Percentiles rank a stretch among this genome's conserved stretches.
Evolutionary conservation across 257 asterid species (phyloP).

Genomic region (Phtheirospermum japonicum): DNA sequence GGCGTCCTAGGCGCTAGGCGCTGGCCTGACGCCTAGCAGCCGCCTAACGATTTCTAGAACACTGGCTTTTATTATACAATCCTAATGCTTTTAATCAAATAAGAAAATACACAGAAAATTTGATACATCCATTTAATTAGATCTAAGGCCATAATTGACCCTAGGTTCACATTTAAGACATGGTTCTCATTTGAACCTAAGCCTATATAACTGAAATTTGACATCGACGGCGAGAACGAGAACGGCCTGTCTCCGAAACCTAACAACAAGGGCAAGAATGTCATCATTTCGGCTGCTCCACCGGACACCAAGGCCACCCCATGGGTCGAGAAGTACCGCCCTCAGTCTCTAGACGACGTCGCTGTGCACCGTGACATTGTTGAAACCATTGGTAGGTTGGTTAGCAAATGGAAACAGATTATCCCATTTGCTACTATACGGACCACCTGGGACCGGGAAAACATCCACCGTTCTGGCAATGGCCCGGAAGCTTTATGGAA

Average conservation of each 20-base stretch:
- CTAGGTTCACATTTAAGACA: no score
- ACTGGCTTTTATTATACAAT: no score
- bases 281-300: constrained; percentile 36
- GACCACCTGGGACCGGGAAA: constrained; percentile 99
- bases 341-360: constrained; percentile 91
- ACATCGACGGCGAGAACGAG: no score
- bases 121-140: no score
- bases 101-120: no score
- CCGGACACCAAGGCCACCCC: constrained; percentile 63
- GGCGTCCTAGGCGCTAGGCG: no score
- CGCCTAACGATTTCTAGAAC: no score
- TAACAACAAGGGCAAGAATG: constrained; percentile 59
- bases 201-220: no score
- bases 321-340: constrained; percentile 98
- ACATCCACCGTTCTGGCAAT: constrained; percentile 89
- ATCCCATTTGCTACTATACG: constrained; percentile 92
- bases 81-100: no score
- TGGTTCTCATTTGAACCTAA: no score
- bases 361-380: constrained; percentile 97
- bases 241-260: constrained; percentile 17
- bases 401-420: constrained; percentile 83
- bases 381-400: constrained; percentile 87
- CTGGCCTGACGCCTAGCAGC: no score
- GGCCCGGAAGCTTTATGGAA: constrained; percentile 85
- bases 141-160: no score